Conservation (phyloP, 176 grass and related monocot species). For the Carex scoparia region DNA sequence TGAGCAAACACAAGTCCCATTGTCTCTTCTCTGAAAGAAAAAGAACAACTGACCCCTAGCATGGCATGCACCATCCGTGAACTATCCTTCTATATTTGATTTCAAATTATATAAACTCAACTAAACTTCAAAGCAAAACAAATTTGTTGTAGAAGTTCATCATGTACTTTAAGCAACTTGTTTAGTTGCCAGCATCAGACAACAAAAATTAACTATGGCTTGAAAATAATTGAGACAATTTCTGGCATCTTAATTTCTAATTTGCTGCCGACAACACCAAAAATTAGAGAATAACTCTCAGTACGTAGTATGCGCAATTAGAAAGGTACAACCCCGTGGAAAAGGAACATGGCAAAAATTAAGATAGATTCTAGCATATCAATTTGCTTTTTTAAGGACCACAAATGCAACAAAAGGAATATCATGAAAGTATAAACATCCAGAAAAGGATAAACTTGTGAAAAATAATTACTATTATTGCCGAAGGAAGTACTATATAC, state of each 20-base stretch:
- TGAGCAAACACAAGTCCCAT: background rate
- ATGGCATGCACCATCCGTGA: too few relatives aligned
- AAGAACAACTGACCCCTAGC: too few relatives aligned
- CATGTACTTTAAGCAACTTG: background rate
- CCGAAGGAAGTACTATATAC: background rate
- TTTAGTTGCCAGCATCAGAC: background rate
- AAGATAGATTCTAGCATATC: background rate
- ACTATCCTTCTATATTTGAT: background rate
- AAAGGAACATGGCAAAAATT: background rate
- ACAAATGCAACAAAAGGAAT: too few relatives aligned
- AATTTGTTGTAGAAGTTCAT: background rate
- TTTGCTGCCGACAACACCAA: background rate
- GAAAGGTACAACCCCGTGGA: background rate
- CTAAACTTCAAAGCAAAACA: background rate
- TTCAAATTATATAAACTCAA: background rate
- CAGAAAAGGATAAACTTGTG: too few relatives aligned
- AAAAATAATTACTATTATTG: background rate
- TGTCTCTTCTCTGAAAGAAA: background rate
- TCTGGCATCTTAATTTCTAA: background rate
- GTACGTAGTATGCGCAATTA: background rate
- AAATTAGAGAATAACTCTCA: background rate
- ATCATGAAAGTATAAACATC: too few relatives aligned
- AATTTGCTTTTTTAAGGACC: too few relatives aligned
- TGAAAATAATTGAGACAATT: background rate
- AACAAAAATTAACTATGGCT: background rate